Evolutionary conservation across 163 green algal genomes (phyloP).

Genomic region (Volvox carteri): DNA sequence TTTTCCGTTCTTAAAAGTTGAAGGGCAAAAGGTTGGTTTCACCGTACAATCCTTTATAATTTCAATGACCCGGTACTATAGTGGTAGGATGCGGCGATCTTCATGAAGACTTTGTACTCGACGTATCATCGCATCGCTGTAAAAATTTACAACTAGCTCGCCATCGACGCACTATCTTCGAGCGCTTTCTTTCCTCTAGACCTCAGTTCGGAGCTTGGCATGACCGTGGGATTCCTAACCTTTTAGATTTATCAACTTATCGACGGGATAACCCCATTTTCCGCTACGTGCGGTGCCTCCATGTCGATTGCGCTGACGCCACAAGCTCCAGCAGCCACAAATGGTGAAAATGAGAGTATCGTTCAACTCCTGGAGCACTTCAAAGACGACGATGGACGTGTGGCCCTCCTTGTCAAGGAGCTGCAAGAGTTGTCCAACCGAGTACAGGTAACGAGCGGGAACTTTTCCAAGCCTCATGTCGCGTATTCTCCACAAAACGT

Average conservation of each 20-base stretch:
- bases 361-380: constrained; percentile 40
- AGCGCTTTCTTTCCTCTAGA: not conserved
- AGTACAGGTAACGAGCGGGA: not conserved
- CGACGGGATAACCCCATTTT: not conserved
- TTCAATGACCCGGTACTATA: too few species aligned
- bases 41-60: too few species aligned
- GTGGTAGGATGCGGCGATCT: too few species aligned
- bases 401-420: constrained; percentile 33
- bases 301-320: constrained; percentile 7
- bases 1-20: too few species aligned
- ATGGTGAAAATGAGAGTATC: constrained; percentile 37
- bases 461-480: too few species aligned
- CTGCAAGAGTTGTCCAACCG: constrained; percentile 41
- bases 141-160: too few species aligned
- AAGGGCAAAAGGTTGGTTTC: too few species aligned
- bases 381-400: constrained; percentile 46
- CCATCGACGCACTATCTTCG: constrained; percentile 23
- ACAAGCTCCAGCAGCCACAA: not conserved
- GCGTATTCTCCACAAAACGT: too few species aligned
- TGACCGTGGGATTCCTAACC: not conserved
- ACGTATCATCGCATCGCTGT: too few species aligned
- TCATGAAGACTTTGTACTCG: too few species aligned
- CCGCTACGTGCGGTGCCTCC: not conserved
- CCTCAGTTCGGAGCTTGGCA: not conserved
- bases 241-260: not conserved